These are phyloP conservation scores for Salix suchowensis DNA, from an alignment of 345 rosid genomes.

Conservation along the genomic window DNA sequence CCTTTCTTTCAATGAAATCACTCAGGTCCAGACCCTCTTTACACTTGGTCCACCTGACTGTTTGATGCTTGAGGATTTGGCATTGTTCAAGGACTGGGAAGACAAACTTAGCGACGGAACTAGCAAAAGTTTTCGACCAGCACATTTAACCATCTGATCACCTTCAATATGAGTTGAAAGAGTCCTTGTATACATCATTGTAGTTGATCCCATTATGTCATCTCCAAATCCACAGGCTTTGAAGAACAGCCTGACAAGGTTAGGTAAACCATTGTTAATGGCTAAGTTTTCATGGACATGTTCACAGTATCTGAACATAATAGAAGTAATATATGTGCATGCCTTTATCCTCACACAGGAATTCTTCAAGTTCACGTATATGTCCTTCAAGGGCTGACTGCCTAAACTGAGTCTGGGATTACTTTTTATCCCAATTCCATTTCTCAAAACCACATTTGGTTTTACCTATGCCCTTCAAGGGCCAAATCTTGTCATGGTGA, in stretches of 20 bases:
- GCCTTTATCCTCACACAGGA: too few species aligned
- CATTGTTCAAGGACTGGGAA: constrained; percentile 3
- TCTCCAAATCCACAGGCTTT: constrained; percentile 80
- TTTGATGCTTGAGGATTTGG: neutral
- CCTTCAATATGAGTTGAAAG: constrained; percentile 23
- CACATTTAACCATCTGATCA: constrained; percentile 23
- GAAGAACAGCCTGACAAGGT: constrained; percentile 61
- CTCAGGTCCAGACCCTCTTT: neutral
- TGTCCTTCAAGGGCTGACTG: too few species aligned
- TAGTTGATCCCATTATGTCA: constrained; percentile 73
- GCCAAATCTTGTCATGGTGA: too few species aligned
- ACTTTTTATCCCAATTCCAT: too few species aligned
- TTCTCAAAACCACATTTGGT: too few species aligned
- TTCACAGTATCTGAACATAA: neutral
- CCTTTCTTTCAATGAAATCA: neutral
- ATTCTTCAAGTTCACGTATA: too few species aligned
- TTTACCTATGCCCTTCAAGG: too few species aligned
- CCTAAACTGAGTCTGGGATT: too few species aligned
- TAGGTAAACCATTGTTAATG: constrained; percentile 1
- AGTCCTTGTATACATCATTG: constrained; percentile 71
- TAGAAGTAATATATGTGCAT: neutral
- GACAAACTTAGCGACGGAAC: constrained; percentile 28
- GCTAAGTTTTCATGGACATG: neutral
- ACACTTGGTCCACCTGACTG: neutral
- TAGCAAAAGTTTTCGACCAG: constrained; percentile 35